These are phyloP conservation scores for Penicillium bialowiezense DNA, from an alignment of 495 filamentous ascomycete genomes.

Conservation along the genomic window DNA sequence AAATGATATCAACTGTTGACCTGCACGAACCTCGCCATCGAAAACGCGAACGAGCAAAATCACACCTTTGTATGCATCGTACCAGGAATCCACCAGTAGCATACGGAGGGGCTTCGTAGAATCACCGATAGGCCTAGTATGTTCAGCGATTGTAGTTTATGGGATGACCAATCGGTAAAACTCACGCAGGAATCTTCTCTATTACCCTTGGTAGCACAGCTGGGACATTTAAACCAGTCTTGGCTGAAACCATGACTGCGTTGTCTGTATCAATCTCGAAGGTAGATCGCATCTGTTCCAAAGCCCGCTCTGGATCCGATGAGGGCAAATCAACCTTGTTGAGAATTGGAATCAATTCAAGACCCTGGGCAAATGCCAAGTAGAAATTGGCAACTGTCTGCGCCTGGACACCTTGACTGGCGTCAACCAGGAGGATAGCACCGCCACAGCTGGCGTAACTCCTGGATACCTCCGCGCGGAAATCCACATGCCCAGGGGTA, in stretches of 20 bases:
- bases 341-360: constrained; percentile 84
- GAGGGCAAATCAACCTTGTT: constrained; percentile 94
- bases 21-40: constrained; percentile 77
- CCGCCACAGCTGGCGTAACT: constrained; percentile 96
- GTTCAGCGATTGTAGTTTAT: constrained; percentile 12
- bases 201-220: constrained; percentile 79
- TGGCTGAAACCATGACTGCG: constrained; percentile 86
- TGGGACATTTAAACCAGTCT: constrained; percentile 85
- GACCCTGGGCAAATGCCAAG: constrained; percentile 86
- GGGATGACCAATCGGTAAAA: constrained; percentile 3
- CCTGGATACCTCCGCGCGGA: constrained; percentile 89
- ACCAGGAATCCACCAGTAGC: constrained; percentile 96
- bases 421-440: constrained; percentile 88
- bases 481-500: constrained; percentile 97
- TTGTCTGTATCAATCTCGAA: constrained; percentile 84
- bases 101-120: constrained; percentile 68
- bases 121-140: constrained; percentile 65
- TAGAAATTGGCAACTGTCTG: constrained; percentile 99
- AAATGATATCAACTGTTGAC: constrained; percentile 80
- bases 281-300: constrained; percentile 77
- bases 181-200: constrained; percentile 72
- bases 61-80: constrained; percentile 91
- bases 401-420: constrained; percentile 87
- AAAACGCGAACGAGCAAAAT: constrained; percentile 90
- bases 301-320: constrained; percentile 77